Evolutionary conservation across 2,329 filamentous ascomycete species (phyloP), one percentile per base, ranked within the genome.

Genomic region (Sordariomycetes sp.): DNA sequence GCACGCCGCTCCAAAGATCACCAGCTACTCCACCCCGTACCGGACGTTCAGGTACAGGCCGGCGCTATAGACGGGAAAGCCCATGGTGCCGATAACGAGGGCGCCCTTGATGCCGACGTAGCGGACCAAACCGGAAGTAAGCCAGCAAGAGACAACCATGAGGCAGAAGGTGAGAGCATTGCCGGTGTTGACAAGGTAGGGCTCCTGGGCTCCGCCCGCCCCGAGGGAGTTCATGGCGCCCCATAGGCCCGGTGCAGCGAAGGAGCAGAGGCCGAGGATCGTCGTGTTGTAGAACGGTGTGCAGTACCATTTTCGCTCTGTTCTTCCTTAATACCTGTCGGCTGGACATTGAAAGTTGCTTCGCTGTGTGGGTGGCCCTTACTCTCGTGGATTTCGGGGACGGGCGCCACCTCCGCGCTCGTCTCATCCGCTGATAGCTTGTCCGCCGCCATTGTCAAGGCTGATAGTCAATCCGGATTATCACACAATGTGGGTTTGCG

Each of bases 251-350:
- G 85, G 86, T 0, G 85, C 85, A 1, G 82, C 74, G 60, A 89
- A 80, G 64, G 86, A 87, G 69, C 83, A 87, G 10, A 89, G 68
- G 0, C 86, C 86, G 1, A 90, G 77, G 45, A 90, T 79, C 35
- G 84, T 78, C 55, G 86, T 83, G 70, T 89, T 89, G 71, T 81
- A 89, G 62, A 86, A 84, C 0, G 85, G 87, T 1, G 83, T 85
- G 28, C 83, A 80, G 64, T 88, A 80, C 85, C 85, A 87, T 52
- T 52, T 52, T n/a, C 17, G 17, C n/a, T 24, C 45, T 50, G 45
- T 20, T 2, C 8, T 13, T 13, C 4, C 20, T 50, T 50, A 50
- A 20, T 24, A 8, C 7, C 36, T 39, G 12, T n/a, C 17, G 39
- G n/a, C 36, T 3, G 6, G 13, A 17, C 15, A 7, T 17, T 8